Evolutionary conservation across 345 rosid genomes (phyloP), one percentile per base, ranked within the genome.

Genomic region (Populus nigra): DNA sequence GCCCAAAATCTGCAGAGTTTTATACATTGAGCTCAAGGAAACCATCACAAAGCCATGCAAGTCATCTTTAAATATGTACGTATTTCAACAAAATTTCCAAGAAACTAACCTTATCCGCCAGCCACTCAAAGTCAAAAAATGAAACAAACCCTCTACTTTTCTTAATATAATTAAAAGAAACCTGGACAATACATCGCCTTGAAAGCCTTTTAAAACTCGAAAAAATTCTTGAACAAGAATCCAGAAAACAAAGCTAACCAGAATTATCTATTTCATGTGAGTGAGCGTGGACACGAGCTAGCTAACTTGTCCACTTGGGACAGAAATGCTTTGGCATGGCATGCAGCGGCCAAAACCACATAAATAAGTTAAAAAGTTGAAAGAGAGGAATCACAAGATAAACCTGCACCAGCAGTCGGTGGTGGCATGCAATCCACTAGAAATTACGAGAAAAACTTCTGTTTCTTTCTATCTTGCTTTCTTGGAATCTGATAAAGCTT

Each of bases 301-400:
- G 65, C 18, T 47, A 47, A 47, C n/a, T 33, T 45, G 47, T 29
- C 45, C 77, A 45, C 13, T 7, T 75, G 41, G 77, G 65, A 8
- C 2, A 6, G 39, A 50, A 73, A 39, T 61, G 38, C 39, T 5
- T 11, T 2, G 20, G 59, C 75, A 72, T 55, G 29, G 3, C 69
- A 65, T 65, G 69, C 69, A 31, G 57, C 8, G 65, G 13, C 29
- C 33, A 74, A 1, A 69, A 74, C 29, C 41, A 0, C 29, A 63
- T 5, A 45, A 9, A 65, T 1, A 45, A 74, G 70, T 65, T 62
- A 29, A 63, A 36, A 27, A 17, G 35, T 12, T 12, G 2, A 43
- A 33, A 43, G 47, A 43, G 15, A 27, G 12, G 25, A 43, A 74
- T 74, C 77, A 63, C 77, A 65, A 45, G 70, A 65, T 18, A 59